These are phyloP conservation scores for Persicaria maculosa DNA, from an alignment of 148 eudicot genomes.

Conservation along the genomic window DNA sequence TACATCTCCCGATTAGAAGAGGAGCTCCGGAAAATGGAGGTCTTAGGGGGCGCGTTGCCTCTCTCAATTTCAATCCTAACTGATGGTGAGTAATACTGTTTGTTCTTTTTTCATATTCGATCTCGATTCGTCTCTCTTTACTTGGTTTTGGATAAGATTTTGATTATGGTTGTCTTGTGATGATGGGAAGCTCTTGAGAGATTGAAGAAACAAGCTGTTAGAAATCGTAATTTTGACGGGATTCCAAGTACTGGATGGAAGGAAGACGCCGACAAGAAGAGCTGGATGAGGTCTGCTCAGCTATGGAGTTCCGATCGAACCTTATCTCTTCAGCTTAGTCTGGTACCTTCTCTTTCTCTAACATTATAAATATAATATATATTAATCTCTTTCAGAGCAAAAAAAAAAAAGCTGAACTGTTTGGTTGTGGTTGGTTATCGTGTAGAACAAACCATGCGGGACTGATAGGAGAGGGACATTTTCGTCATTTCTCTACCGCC, in stretches of 20 bases:
- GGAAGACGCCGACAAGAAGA: constrained; percentile 31
- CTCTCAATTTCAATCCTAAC: constrained; percentile 39
- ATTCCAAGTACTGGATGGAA: constrained; percentile 20
- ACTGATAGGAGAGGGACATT: constrained; percentile 21
- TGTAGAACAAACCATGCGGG: neutral
- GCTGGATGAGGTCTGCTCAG: constrained; percentile 63
- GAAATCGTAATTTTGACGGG: neutral
- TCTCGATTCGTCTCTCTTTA: neutral
- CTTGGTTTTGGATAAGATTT: neutral
- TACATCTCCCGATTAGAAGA: constrained; percentile 29
- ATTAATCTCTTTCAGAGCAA: too few relatives aligned
- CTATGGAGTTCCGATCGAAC: constrained; percentile 34
- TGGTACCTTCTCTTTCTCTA: constrained; percentile 19
- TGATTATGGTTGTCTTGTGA: neutral
- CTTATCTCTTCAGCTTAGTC: constrained; percentile 10
- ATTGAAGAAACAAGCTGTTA: neutral
- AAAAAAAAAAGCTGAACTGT: too few relatives aligned
- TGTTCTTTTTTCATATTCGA: neutral
- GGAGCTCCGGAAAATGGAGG: constrained; percentile 52
- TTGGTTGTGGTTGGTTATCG: neutral
- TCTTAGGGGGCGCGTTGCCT: constrained; percentile 61
- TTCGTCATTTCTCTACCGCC: constrained; percentile 16
- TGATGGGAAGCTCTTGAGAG: neutral
- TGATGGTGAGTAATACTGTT: constrained; percentile 33
- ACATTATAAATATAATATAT: too few relatives aligned